Evolutionary conservation across 495 filamentous ascomycete genomes (phyloP).

Genomic region (Lasiosphaeriaceae sp.): DNA sequence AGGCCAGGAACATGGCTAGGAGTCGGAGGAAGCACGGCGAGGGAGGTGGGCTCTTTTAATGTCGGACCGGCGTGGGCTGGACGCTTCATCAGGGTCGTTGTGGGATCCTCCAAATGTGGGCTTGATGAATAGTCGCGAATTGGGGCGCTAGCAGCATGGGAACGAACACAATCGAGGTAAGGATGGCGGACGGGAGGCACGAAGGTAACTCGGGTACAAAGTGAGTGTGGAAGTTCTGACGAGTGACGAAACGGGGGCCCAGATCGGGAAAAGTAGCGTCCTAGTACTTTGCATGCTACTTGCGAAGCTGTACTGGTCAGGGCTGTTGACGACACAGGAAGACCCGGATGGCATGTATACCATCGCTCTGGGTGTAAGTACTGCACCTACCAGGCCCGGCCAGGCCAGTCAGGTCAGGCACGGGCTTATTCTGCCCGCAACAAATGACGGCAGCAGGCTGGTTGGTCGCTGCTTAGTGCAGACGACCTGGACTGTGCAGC

Average conservation of each 20-base stretch:
- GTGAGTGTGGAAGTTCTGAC: not conserved
- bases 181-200: not conserved
- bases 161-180: not conserved
- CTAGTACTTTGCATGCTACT: slow-evolving; percentile 2
- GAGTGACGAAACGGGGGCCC: slow-evolving; percentile 27
- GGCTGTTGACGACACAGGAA: not conserved
- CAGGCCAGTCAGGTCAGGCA: not conserved
- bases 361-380: too few relatives aligned
- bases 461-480: slow-evolving; percentile 3
- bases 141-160: slow-evolving; percentile 22
- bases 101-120: slow-evolving; percentile 14
- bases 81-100: slow-evolving; percentile 11
- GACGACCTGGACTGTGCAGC: not conserved
- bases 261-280: slow-evolving; percentile 14
- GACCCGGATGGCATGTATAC: not conserved
- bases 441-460: slow-evolving; percentile 8
- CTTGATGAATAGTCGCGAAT: slow-evolving; percentile 13
- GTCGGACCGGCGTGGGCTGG: slow-evolving; percentile 24
- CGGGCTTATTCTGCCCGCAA: slow-evolving; percentile 5
- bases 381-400: too few relatives aligned
- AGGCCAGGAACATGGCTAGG: slow-evolving; percentile 21
- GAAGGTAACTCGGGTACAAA: not conserved
- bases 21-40: slow-evolving; percentile 21
- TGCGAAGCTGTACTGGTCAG: slow-evolving; percentile 14
- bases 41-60: slow-evolving; percentile 27